Evolutionary conservation across 345 rosid species (phyloP).

Genomic region (Syzygium jambos): DNA sequence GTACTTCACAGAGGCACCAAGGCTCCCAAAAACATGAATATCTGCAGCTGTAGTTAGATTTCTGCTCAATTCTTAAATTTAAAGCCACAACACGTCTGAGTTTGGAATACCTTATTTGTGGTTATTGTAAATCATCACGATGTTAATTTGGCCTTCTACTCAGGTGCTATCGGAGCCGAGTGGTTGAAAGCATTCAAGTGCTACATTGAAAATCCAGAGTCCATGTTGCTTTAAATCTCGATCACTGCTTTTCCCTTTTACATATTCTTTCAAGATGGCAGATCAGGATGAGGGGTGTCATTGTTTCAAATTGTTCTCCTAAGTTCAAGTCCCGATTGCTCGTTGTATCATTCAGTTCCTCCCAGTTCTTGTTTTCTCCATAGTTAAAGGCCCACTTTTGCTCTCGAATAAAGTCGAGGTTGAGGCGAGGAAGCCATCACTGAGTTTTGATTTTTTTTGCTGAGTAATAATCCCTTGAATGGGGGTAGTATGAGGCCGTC

Average conservation of each 20-base stretch:
- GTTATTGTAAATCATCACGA: neutral
- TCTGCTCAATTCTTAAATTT: neutral
- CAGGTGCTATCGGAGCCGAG: conserved; percentile 93
- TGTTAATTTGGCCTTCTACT: neutral
- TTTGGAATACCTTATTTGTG: neutral
- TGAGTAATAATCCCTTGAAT: neutral
- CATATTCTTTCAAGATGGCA: neutral
- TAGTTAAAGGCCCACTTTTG: neutral
- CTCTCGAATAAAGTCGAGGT: neutral
- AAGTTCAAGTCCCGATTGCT: neutral
- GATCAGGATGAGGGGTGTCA: neutral
- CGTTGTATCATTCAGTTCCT: neutral
- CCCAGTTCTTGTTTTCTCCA: neutral
- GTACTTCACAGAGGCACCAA: neutral
- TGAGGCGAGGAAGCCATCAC: neutral
- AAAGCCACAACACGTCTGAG: neutral
- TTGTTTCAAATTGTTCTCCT: neutral
- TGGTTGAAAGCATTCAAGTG: conserved; percentile 95
- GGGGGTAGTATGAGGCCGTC: neutral
- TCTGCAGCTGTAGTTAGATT: neutral
- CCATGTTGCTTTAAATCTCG: conserved; percentile 68
- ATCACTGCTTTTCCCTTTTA: neutral
- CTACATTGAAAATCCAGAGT: conserved; percentile 84
- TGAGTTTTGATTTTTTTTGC: neutral
- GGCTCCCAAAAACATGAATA: neutral